Conservation (phyloP, 2,329 filamentous ascomycete genomes). For the Elsinoe perseae region DNA sequence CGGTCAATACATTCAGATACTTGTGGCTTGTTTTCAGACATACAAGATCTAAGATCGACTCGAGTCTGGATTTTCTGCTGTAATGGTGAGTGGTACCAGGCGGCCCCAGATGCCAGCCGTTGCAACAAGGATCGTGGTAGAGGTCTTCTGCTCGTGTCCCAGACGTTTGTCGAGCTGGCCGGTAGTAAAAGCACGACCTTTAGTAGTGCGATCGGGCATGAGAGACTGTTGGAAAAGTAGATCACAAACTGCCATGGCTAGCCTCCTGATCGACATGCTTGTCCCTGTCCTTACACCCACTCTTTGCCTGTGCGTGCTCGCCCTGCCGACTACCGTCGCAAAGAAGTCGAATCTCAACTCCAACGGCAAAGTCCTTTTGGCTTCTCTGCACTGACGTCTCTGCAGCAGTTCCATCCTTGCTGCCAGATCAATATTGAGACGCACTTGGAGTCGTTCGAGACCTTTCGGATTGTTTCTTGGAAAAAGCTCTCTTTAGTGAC, state of each 20-base stretch:
- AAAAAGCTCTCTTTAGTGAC: background rate
- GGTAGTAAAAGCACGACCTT: background rate
- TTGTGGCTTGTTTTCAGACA: background rate
- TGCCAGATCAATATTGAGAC: background rate
- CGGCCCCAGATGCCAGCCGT: conserved; percentile 1
- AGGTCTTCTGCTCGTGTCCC: background rate
- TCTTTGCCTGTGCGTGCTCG: background rate
- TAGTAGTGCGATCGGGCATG: conserved; percentile 1
- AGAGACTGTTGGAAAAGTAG: background rate
- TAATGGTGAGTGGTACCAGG: background rate
- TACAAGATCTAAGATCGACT: background rate
- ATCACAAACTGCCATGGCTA: conserved; percentile 9
- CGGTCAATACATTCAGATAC: too few relatives aligned
- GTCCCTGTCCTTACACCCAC: background rate
- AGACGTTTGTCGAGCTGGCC: background rate
- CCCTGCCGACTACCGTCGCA: background rate
- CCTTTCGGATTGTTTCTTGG: background rate
- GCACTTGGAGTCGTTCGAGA: background rate
- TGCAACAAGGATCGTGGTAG: background rate
- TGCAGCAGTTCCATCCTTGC: background rate
- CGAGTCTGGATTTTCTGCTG: background rate
- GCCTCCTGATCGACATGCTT: conserved; percentile 5
- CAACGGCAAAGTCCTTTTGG: background rate
- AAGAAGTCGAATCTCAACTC: conserved; percentile 1
- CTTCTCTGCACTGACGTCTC: background rate